These are phyloP conservation scores for Euphorbia lathyris DNA, from an alignment of 345 rosid genomes.

Conservation along the genomic window DNA sequence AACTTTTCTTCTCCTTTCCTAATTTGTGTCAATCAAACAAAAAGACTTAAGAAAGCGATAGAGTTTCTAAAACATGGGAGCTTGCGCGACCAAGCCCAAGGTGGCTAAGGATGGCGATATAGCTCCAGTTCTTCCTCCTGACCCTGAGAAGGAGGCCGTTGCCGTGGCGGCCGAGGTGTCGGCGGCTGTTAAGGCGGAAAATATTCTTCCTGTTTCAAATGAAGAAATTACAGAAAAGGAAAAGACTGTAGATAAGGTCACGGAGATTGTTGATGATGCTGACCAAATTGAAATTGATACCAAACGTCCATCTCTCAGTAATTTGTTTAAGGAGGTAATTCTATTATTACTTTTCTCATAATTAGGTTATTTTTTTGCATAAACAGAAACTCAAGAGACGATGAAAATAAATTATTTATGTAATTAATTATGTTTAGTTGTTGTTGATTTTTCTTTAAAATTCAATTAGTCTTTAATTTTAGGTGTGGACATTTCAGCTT, in stretches of 20 bases:
- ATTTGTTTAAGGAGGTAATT: conserved; percentile 41
- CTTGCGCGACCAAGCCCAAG: conserved; percentile 50
- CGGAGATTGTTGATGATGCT: conserved; percentile 8
- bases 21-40: no score
- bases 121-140: conserved; percentile 20
- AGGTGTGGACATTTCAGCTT: conserved; percentile 2
- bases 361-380: no score
- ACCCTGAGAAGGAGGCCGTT: background rate
- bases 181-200: conserved; percentile 15
- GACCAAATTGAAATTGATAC: conserved; percentile 28
- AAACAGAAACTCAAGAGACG: no score
- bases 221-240: conserved; percentile 18
- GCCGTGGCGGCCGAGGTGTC: conserved; percentile 22
- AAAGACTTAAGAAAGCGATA: background rate
- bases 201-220: background rate
- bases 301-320: conserved; percentile 37
- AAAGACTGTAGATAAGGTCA: conserved; percentile 22
- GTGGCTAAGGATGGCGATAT: conserved; percentile 34
- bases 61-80: conserved; percentile 35
- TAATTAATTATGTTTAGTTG: no score
- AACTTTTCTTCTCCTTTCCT: background rate
- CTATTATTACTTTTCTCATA: background rate
- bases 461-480: background rate
- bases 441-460: background rate
- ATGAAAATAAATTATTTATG: no score